Evolutionary conservation across 805 yeast genomes (phyloP), one percentile per base, ranked within the genome.

Genomic region (Metschnikowia similis): DNA sequence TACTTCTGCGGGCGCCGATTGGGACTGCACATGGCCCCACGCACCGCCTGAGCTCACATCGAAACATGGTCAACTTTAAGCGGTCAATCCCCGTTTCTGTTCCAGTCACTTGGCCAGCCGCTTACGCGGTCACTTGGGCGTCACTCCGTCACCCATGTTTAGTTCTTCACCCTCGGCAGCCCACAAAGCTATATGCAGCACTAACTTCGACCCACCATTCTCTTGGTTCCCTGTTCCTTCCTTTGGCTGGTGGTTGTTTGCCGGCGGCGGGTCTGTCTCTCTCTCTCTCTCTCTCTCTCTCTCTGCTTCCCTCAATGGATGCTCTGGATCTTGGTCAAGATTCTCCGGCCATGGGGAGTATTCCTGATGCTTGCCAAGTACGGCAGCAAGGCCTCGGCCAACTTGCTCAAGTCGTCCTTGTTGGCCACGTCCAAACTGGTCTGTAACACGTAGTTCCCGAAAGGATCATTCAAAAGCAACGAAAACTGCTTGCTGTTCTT

Each of bases 311-410:
- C 7, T 38, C 36, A 57, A 28, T 47, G 53, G 37, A 55, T 50
- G 48, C 51, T 55, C 56, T 73, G 76, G 48, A 72, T 67, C 56
- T 89, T 89, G 29, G 88, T 82, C 71, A 87, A 79, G 52, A 92
- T 90, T 62, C 97, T 81, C 65, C 96, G 80, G n/a, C 97, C 98
- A 66, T 92, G 96, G 2, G 97, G 97, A 14, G 97, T 91, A 59
- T 85, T 87, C 65, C 87, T 81, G 51, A 92, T 86, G 42, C 84
- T 85, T 21, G 86, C 83, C 59, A 92, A 74, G 50, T 87, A 79
- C 10, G 97, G 96, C 55, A 81, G 82, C 57, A 90, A 77, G 26
- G 80, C 68, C 35, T 69, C 76, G 17, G 86, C 79, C 48, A 87
- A 70, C 50, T 73, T 75, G 39, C 71, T 72, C 62, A 85, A 82